A percentile compares a stretch with the other conserved stretches of the same genome.
These are phyloP conservation scores for Ailanthus altissimus DNA, from an alignment of 345 rosid species.

Conservation along the genomic window DNA sequence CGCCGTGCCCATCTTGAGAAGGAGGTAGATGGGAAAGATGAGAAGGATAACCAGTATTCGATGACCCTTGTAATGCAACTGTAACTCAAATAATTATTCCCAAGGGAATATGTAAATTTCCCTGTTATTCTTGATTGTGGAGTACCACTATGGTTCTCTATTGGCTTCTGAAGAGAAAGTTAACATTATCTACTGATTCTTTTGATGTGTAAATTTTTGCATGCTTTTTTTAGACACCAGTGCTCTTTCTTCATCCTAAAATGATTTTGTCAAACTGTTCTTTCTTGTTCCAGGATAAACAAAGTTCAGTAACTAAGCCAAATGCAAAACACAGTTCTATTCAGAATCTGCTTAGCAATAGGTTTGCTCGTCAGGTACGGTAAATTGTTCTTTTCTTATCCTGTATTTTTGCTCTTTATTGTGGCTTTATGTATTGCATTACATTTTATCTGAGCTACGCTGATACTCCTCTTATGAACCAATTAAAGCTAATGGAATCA, in stretches of 20 bases:
- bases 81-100: not conserved
- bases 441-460: not conserved
- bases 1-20: conserved; percentile 48
- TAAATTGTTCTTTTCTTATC: conserved; percentile 6
- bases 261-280: not conserved
- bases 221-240: not conserved
- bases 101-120: not conserved
- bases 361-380: conserved; percentile 83
- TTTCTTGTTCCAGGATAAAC: conserved; percentile 50
- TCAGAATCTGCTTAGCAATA: conserved; percentile 69
- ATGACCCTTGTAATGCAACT: conserved; percentile 42
- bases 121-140: not conserved
- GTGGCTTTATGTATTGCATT: not conserved
- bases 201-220: not conserved
- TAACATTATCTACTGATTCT: not conserved
- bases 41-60: conserved; percentile 30
- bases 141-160: not conserved
- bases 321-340: conserved; percentile 46
- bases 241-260: not conserved
- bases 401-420: conserved; percentile 13
- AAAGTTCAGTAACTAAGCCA: conserved; percentile 32
- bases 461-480: not conserved
- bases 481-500: conserved; percentile 75
- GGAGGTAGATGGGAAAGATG: conserved; percentile 26
- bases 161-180: not conserved